These are phyloP conservation scores for Glycine soja DNA, from an alignment of 306 rosid genomes.

Conservation along the genomic window DNA sequence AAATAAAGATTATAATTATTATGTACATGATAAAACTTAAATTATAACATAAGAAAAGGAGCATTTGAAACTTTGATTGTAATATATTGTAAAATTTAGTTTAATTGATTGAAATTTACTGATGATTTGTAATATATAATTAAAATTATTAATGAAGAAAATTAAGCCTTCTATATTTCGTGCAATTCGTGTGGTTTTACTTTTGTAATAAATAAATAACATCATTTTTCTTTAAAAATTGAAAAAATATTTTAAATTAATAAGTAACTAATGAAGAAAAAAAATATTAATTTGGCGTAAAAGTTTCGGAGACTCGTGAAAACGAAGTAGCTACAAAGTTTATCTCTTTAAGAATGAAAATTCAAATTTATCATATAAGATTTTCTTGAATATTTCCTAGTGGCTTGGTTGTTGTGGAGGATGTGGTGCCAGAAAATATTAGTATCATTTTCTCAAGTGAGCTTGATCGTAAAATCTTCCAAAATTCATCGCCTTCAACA, in stretches of 20 bases:
- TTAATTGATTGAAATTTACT: not conserved
- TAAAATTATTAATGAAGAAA: no score
- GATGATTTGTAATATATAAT: no score
- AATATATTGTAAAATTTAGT: not conserved
- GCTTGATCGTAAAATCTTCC: slow-evolving; percentile 5
- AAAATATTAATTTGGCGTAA: no score
- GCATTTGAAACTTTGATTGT: not conserved
- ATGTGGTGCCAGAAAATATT: not conserved
- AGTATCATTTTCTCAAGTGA: not conserved
- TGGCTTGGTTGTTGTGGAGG: no score
- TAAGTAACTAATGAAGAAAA: no score
- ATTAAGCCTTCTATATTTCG: no score
- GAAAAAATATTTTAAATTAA: no score
- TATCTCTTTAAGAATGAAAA: not conserved
- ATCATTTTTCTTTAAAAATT: not conserved
- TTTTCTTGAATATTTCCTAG: no score
- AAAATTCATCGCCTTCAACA: slow-evolving; percentile 4
- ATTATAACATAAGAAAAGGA: not conserved
- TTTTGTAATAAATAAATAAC: not conserved
- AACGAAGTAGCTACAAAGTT: no score
- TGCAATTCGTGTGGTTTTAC: no score
- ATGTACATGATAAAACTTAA: not conserved
- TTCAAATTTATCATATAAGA: not conserved
- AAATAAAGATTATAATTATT: not conserved
- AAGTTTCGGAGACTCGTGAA: no score